Conservation (phyloP, 176 grass and related monocot species). For the Oryza glaberrima region DNA sequence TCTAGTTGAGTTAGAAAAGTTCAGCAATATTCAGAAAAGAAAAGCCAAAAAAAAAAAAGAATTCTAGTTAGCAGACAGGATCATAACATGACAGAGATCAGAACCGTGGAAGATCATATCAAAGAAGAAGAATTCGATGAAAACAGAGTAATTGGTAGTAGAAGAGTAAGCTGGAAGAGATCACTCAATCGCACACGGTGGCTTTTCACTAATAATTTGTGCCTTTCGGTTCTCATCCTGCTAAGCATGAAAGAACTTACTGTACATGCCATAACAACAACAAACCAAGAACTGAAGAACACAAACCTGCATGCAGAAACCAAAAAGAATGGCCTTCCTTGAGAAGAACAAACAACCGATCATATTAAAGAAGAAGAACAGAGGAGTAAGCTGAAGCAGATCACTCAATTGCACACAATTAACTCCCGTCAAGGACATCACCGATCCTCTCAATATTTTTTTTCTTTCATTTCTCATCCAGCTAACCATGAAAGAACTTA, state of each 20-base stretch:
- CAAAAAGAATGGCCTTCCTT: background rate
- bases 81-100: background rate
- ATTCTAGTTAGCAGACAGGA: background rate
- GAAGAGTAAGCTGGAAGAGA: background rate
- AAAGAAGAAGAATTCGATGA: background rate
- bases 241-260: background rate
- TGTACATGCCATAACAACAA: background rate
- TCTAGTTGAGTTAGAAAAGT: background rate
- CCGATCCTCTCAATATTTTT: background rate
- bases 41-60: background rate
- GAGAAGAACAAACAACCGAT: background rate
- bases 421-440: background rate
- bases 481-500: background rate
- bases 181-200: background rate
- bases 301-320: conserved; percentile 12
- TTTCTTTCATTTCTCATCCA: no score
- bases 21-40: background rate
- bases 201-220: background rate
- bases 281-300: background rate
- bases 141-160: background rate
- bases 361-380: no score
- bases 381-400: background rate
- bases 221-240: background rate
- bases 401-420: background rate
- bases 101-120: background rate